Base-by-base conservation (phyloP, 345 rosid species). In the Gynandropsis gynandra region DNA sequence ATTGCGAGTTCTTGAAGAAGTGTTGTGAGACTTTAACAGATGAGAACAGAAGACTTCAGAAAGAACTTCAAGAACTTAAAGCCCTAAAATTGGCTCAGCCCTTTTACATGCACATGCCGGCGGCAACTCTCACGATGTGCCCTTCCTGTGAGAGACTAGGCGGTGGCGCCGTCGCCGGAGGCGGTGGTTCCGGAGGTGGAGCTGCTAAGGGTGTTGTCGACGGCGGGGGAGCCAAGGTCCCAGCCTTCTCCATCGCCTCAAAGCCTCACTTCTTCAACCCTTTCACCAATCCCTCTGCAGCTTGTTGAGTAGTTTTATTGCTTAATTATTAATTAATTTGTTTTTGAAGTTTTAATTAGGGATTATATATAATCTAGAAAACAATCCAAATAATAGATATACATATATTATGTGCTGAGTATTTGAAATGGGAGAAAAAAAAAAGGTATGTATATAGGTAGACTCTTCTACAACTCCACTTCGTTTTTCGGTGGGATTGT, bases 41-140 rank as follows among this genome's bases (percentile, higher is more conserved):
- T 50, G 99, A 92, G 65, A 92, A 92, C 69, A 75, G 87, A 66
- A 81, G 97, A 60, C 74, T 92, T n/a, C 94, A 88, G 51, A 85
- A 88, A 68, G 99, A 92, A 70, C 68, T 87, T 42, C 90, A 76
- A 62, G 96, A 83, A 38, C 85, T 83, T 1, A 80, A 79, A 64
- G 77, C 83, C 5, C 72, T 78, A 20, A 74, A 76, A 52, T 15
- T 75, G 55, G 60, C 81, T 3, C 83, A 76, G 32, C 83, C 88
- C 4, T 70, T 81, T 48, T 71, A 73, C 75, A 78, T 83, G 87
- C 93, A 80, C 43, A 72, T 80, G 80, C 88, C 93, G 32, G 83
- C 97, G 14, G 83, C 93, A 1, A 78, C 88, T 33, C 74, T 80
- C 41, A 74, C 88, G 67, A 83, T 83, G 76, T 83, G 87, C 38